Conservation (phyloP, 1,284 basidiomycete genomes). For the Violaceomyces palustris region DNA sequence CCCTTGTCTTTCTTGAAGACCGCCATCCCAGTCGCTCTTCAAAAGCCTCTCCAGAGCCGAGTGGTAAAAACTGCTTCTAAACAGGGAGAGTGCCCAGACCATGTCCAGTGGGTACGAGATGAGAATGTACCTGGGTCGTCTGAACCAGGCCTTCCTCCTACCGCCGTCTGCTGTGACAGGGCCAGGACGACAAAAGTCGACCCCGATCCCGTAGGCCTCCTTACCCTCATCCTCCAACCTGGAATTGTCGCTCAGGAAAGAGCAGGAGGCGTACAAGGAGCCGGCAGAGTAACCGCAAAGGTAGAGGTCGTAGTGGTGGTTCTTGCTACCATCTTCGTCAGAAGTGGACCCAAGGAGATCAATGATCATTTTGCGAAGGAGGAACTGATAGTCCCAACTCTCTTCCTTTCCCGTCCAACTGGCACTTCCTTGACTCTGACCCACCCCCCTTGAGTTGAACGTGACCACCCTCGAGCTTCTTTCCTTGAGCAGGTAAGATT, state of each 20-base stretch:
- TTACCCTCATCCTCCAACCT: too few relatives aligned
- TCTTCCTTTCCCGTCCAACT: slow-evolving; percentile 30
- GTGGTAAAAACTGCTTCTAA: slow-evolving; percentile 9
- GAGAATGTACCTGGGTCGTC: slow-evolving; percentile 23
- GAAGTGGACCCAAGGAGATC: too few relatives aligned
- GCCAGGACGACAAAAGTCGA: too few relatives aligned
- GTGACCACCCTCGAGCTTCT: slow-evolving; percentile 14
- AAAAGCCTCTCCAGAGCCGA: slow-evolving; percentile 13
- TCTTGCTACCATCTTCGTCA: too few relatives aligned
- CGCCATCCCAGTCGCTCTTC: too few relatives aligned
- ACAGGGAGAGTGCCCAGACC: slow-evolving; percentile 29
- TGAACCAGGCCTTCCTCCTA: too few relatives aligned
- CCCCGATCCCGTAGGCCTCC: too few relatives aligned
- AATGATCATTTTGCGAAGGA: too few relatives aligned
- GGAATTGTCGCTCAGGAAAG: too few relatives aligned
- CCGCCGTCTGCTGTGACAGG: slow-evolving; percentile 1
- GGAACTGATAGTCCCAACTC: slow-evolving; percentile 23
- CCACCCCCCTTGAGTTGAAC: slow-evolving; percentile 33
- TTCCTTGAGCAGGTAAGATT: slow-evolving; percentile 8
- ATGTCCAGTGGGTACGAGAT: slow-evolving; percentile 30
- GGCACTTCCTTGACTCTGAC: slow-evolving; percentile 13
- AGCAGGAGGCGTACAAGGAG: slow-evolving; percentile 16
- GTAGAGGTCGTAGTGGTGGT: slow-evolving; percentile 14
- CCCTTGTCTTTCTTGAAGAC: not conserved
- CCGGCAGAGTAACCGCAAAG: slow-evolving; percentile 27